Evolutionary conservation across 23 red algal species (phyloP), one percentile per base, ranked within the genome.

Genomic region (Agarophyton chilense): DNA sequence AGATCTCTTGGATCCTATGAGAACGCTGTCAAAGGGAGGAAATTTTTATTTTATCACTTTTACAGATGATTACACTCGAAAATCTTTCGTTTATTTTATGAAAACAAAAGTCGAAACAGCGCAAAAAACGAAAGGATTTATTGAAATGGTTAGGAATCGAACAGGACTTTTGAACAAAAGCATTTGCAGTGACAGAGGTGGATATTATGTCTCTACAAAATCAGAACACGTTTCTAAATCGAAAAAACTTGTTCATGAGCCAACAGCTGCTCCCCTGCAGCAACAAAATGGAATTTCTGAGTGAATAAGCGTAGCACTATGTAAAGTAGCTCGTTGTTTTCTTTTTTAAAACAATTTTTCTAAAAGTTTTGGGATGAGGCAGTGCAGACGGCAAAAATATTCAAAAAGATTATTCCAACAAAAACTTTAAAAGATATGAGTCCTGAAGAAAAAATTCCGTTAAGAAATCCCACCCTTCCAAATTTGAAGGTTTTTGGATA

Each of bases 11-110:
- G 67, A 32, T 11, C 51, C 73, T 21, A 40, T 89, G 40, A 53
- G 36, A 4, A 49, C 54, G 1, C 19, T 2, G 7, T 75, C 50
- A 9, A 39, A 31, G 26, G 40, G 70, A 42, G 14, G 4, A 6
- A 76, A 64, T 12, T 39, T 40, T 2, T 89, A 89, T 51, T 78
- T 78, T 36, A 43, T 78, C 9, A 89, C 84, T 13, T 71, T 89
- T 63, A 34, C 36, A 4, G 84, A 78, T 22, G 84, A 89, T 41
- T 54, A 34, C 66, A 28, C 10, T 12, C 16, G 65, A 35, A 64
- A 25, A 29, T 53, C 32, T 2, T 73, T 73, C 38, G 71, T 77
- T 8, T 63, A 73, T 43, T 55, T 58, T 22, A 5, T 89, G 4
- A 52, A 71, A 32, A 4, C 22, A 31, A 31, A 54, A 10, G 74